Percentiles rank a stretch among this genome's conserved stretches.
These are phyloP conservation scores for Brassica cretica DNA, from an alignment of 345 rosid genomes.

Conservation along the genomic window DNA sequence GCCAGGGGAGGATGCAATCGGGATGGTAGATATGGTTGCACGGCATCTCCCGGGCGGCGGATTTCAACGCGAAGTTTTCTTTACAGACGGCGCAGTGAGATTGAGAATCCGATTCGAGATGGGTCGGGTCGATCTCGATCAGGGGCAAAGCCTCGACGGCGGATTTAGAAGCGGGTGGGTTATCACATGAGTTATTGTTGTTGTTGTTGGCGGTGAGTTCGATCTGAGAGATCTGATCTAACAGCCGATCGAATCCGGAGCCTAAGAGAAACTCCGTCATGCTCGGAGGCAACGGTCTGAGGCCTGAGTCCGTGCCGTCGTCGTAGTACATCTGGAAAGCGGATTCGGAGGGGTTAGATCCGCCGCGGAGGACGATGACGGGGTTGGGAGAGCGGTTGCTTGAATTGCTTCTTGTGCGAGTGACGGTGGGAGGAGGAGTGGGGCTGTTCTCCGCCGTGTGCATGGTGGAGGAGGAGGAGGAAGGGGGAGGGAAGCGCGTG, in stretches of 20 bases:
- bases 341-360: conserved; percentile 45
- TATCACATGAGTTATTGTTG: conserved; percentile 50
- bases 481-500: conserved; percentile 39
- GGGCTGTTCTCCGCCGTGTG: conserved; percentile 17
- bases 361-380: conserved; percentile 76
- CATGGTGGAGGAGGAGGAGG: conserved; percentile 24
- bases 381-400: conserved; percentile 76
- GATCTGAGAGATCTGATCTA: conserved; percentile 79
- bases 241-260: conserved; percentile 77
- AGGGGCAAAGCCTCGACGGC: conserved; percentile 83
- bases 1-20: conserved; percentile 94
- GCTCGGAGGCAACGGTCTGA: conserved; percentile 73
- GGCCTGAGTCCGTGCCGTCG: conserved; percentile 78
- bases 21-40: conserved; percentile 91
- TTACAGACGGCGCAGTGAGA: conserved; percentile 91
- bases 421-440: not conserved
- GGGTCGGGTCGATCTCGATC: conserved; percentile 47
- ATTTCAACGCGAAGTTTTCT: conserved; percentile 65
- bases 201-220: conserved; percentile 64
- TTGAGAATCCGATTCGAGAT: conserved; percentile 54
- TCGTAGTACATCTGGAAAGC: conserved; percentile 79
- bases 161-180: conserved; percentile 82
- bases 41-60: conserved; percentile 88
- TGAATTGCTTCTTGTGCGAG: not conserved
- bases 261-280: conserved; percentile 88